Base-by-base conservation (phyloP, 768 basidiomycete genomes). In the Serendipita vermifera region DNA sequence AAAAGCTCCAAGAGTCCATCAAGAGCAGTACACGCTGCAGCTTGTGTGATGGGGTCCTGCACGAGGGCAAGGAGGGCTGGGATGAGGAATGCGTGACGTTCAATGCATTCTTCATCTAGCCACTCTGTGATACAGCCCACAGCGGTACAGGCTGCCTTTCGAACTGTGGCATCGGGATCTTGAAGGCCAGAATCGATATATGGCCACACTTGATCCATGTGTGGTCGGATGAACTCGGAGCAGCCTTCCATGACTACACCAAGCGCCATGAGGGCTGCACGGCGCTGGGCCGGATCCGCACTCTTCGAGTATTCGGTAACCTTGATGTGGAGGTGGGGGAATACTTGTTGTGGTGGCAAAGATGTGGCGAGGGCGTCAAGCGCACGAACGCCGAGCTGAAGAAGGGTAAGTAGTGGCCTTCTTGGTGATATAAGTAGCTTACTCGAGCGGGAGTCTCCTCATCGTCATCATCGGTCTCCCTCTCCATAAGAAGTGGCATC, bases 181-280 rank as follows among this genome's bases (percentile, higher is more conserved):
- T 76, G 77, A 31, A 99, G 79, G 61, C 93, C 93, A 48, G 79
- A 75, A 65, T 96, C 87, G 62, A 99, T 82, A 56, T 94, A 75
- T 1, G 93, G 92, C 96, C 96, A 99, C 27, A 99, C 83, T 63
- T 88, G 77, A 59, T 68, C 70, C 78, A 99, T 90, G 62, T 91
- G 77, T 6, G 93, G 90, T 32, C 90, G 89, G 81, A 99, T 97
- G 72, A 74, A 98, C 73, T 98, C 93, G 71, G 86, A 89, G 74
- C 94, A 97, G 15, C 96, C 96, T 68, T 99, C 96, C 57, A 98
- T 91, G 40, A 83, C 81, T 51, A 98, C 89, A 61, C 96, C 96
- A 51, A 99, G 81, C 1, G 93, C 87, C 64, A 94, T 88, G 73
- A 98, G 84, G 5, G 92, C 94, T 46, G 88, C 87, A 55, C 94